Evolutionary conservation across 371 early-diverging fungal genomes (phyloP).

Genomic region (Mucor velutinosus): DNA sequence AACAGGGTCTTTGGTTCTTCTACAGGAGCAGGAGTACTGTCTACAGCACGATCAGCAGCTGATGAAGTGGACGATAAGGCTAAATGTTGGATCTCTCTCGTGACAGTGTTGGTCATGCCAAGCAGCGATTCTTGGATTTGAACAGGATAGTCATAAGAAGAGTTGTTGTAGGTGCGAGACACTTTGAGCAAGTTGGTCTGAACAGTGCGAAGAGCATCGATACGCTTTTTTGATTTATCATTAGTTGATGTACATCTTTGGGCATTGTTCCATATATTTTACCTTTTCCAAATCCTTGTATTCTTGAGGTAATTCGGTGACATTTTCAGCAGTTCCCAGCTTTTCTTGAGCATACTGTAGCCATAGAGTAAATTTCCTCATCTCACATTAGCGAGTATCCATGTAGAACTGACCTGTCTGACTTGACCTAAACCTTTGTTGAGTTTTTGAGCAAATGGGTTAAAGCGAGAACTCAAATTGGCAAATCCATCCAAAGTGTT

Average conservation of each 20-base stretch:
- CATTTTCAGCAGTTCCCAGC: slow-evolving; percentile 75
- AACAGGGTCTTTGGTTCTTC: slow-evolving; percentile 61
- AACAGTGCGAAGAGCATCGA: slow-evolving; percentile 67
- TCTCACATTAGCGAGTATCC: neutral
- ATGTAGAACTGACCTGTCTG: slow-evolving; percentile 63
- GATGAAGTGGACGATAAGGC: slow-evolving; percentile 51
- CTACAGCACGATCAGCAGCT: slow-evolving; percentile 47
- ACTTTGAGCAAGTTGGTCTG: slow-evolving; percentile 69
- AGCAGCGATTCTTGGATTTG: slow-evolving; percentile 69
- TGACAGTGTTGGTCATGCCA: slow-evolving; percentile 66
- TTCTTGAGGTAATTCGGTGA: slow-evolving; percentile 89
- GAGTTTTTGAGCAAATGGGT: slow-evolving; percentile 75
- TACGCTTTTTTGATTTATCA: slow-evolving; percentile 34
- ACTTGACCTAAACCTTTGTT: slow-evolving; percentile 77
- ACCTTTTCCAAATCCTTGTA: slow-evolving; percentile 82
- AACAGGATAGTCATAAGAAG: slow-evolving; percentile 77
- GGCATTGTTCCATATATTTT: slow-evolving; percentile 14
- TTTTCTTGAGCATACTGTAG: slow-evolving; percentile 82
- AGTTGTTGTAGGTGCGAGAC: slow-evolving; percentile 69
- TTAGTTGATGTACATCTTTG: neutral
- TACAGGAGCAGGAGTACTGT: neutral
- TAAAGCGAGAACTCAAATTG: slow-evolving; percentile 62
- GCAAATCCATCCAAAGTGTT: slow-evolving; percentile 66
- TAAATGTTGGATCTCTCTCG: slow-evolving; percentile 62
- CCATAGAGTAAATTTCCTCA: neutral